Base-by-base conservation (phyloP, 768 basidiomycete species). In the Lactarius tabidus region DNA sequence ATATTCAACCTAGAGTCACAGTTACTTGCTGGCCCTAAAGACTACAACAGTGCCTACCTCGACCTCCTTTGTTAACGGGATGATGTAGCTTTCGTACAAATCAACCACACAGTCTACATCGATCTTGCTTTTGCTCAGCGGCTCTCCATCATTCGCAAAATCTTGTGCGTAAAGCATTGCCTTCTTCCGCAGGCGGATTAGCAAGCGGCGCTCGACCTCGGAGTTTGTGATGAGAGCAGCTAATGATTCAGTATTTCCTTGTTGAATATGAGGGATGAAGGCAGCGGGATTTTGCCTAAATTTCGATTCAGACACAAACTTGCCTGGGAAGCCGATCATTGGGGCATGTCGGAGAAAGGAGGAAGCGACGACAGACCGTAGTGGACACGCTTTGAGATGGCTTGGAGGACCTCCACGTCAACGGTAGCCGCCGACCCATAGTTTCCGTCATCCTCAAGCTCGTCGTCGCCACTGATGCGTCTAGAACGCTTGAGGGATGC, bases 301-400 rank as follows among this genome's bases (percentile, higher is more conserved):
- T 75, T 99, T 99, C 31, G 92, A 91, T 77, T 99, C 97, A 6
- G 95, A 94, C 6, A 99, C 97, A 74, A 99, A 99, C 82, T 98
- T 98, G 63, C 97, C 96, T 99, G 67, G 6, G 3, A 10, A 41
- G 39, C 23, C 29, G 5, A 41, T 18, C 31, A 36, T 35, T 3
- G 26, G 33, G 65, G 59, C 70, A 68, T 26, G 15, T 41, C 29
- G 57, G 20, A 28, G 29, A 33, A 57, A 17, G 33, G 17, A 14
- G 14, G 28, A 29, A 48, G 36, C 17, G 43, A 26, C 9, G 31
- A 76, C 84, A 59, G 69, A 95, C 97, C 97, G 72, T 96, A 99
- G 76, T 99, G 97, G 38, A 99, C 95, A 43, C 97, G 87, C 79
- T 98, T 90, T 78, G 92, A 95, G 73, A 99, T 89, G n/a, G 95